Base-by-base conservation (phyloP, 208 protist species). In the Leishmania tropica region DNA sequence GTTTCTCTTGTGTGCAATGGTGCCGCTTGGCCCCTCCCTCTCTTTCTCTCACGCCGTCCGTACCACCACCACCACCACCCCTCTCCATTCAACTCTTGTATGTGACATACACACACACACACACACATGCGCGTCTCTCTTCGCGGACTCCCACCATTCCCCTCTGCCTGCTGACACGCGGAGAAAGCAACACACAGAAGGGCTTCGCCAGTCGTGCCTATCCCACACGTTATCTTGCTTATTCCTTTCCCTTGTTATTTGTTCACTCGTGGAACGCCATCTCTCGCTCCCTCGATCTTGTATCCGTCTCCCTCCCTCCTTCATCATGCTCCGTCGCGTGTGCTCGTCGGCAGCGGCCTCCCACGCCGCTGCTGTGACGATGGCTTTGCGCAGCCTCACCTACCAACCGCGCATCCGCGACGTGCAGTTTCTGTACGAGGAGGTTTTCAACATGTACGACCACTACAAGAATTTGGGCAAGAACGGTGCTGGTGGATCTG, bases 381-480 rank as follows among this genome's bases (percentile, higher is more conserved):
- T 70, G 65, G 85, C 85, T 11, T 56, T 56, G 15, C 92, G 90
- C 67, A 67, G 65, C 21, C 83, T 94, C 56, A 81, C 81, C 56
- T 96, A 90, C 78, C 85, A 78, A 6, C 89, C 90, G 24, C 90
- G 89, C 71, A 83, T 71, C 4, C 85, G 88, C 65, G 92, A 96
- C 70, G 62, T 85, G 65, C 83, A 91, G 79, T 98, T 98, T 82
- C 81, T 96, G 24, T 86, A 90, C 76, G 89, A 97, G 78, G 93
- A 97, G 65, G 94, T 98, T 15, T 92, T 96, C 73, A 54, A 96
- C 76, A 90, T 97, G 83, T 94, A 95, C 71, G 53, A 64, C 13
- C 96, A 97, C 86, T 97, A 97, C 87, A 86, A 85, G n/a, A 83
- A 68, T 54, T 67, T 92, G n/a, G 37, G 35, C 24, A 90, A 93